Evolutionary conservation across 2,329 filamentous ascomycete genomes (phyloP).

Genomic region (Pseudogymnoascus sp.): DNA sequence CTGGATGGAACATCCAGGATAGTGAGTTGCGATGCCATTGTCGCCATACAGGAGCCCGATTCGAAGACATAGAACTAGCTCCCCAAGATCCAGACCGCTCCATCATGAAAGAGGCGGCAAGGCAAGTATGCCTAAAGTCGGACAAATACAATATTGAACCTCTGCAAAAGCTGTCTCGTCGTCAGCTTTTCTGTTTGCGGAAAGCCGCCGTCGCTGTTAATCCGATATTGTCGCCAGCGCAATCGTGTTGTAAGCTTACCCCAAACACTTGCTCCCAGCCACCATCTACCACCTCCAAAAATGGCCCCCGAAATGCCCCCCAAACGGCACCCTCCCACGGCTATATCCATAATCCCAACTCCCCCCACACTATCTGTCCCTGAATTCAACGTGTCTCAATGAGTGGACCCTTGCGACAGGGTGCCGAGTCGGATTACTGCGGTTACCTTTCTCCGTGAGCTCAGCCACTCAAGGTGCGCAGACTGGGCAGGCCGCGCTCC

Average conservation of each 20-base stretch:
- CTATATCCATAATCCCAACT: neutral
- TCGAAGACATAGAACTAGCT: neutral
- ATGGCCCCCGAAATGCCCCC: neutral
- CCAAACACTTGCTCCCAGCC: neutral
- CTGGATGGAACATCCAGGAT: neutral
- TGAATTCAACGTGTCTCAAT: slow-evolving; percentile 3
- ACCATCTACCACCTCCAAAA: neutral
- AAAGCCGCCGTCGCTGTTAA: neutral
- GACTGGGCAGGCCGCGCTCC: neutral
- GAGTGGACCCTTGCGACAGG: neutral
- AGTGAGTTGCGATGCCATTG: neutral
- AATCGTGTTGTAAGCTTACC: neutral
- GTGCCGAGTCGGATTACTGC: neutral
- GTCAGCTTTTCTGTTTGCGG: neutral
- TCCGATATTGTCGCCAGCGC: neutral
- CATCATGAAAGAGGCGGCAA: neutral
- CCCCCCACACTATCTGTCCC: neutral
- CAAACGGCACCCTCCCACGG: slow-evolving; percentile 1
- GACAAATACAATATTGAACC: neutral
- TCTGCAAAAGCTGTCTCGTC: neutral
- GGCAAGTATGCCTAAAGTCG: neutral
- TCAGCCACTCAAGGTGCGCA: neutral
- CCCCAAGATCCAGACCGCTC: neutral
- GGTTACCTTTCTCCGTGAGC: slow-evolving; percentile 1
- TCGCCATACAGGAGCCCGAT: neutral